phyloP scores from a whole-genome alignment of 176 grass and related monocot species.

The Guadua angustifolia region DNA sequence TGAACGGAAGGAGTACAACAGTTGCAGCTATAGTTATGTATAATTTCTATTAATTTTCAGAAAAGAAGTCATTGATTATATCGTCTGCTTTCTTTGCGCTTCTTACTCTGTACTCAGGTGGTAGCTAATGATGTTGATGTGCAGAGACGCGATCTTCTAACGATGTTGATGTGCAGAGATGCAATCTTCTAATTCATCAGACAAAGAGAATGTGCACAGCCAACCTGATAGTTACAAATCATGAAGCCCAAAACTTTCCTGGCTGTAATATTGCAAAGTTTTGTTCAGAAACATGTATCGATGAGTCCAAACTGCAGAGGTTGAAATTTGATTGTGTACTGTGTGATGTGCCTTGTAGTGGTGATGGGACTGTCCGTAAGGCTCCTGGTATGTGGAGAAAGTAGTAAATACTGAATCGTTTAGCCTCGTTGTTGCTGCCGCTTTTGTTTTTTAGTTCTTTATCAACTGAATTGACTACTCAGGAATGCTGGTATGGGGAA shows the following conservation, averaged over 20 bases:
- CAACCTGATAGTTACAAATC: constrained; percentile 95
- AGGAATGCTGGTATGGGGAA: constrained; percentile 98
- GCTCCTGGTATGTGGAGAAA: constrained; percentile 99
- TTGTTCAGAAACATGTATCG: constrained; percentile 39
- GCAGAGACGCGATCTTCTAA: constrained; percentile 98
- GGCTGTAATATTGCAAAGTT: constrained; percentile 63
- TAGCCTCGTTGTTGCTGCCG: background rate
- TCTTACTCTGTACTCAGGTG: constrained; percentile 55
- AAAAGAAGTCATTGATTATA: constrained; percentile 14
- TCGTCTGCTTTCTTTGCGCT: constrained; percentile 20
- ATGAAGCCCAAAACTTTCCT: constrained; percentile 97
- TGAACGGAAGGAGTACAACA: background rate
- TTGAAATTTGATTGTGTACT: constrained; percentile 87
- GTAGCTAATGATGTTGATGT: constrained; percentile 98
- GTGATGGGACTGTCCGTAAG: constrained; percentile 94
- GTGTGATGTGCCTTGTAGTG: constrained; percentile 98
- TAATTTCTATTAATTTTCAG: background rate
- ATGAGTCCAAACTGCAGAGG: constrained; percentile 49
- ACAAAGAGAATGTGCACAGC: constrained; percentile 99
- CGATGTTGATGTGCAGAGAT: constrained; percentile 99
- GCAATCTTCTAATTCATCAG: constrained; percentile 97
- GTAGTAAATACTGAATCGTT: constrained; percentile 57
- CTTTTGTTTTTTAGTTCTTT: constrained; percentile 36
- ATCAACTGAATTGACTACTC: constrained; percentile 42
- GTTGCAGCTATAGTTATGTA: background rate